These are phyloP conservation scores for Apodospora peruviana DNA, from an alignment of 495 filamentous ascomycete species.

Conservation along the genomic window DNA sequence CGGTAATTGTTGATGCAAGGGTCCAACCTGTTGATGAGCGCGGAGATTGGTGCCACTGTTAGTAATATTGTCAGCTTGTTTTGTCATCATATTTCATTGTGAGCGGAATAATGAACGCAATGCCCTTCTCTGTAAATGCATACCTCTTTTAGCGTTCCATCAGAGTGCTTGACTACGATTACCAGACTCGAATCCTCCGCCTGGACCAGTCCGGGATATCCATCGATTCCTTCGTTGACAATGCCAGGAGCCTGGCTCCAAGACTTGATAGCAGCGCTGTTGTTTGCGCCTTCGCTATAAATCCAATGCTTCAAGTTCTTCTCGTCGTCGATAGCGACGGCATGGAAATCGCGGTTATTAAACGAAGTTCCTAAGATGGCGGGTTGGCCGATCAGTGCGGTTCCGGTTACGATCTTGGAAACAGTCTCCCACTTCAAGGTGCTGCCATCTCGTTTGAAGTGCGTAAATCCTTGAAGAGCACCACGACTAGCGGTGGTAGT, in stretches of 20 bases:
- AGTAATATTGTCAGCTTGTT: not conserved
- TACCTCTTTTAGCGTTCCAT: constrained; percentile 17
- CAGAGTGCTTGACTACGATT: constrained; percentile 12
- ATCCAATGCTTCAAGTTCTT: constrained; percentile 7
- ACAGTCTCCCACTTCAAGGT: constrained; percentile 5
- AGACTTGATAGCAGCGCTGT: not conserved
- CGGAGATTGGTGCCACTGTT: constrained; percentile 8
- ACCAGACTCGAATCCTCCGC: constrained; percentile 10
- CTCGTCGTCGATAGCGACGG: constrained; percentile 1
- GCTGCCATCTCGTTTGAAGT: constrained; percentile 9
- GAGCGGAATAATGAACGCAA: not conserved
- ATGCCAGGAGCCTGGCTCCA: constrained; percentile 5
- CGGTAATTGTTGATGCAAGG: constrained; percentile 4
- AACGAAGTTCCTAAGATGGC: constrained; percentile 15
- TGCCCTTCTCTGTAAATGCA: not conserved
- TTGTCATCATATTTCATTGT: not conserved
- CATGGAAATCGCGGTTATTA: constrained; percentile 15
- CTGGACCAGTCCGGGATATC: constrained; percentile 13
- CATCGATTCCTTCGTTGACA: constrained; percentile 3
- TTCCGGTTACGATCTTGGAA: not conserved
- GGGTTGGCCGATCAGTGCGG: constrained; percentile 9
- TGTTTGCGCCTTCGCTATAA: not conserved
- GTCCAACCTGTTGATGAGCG: constrained; percentile 5
- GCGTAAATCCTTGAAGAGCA: not conserved
- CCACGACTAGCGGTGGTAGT: not conserved